phyloP scores from a whole-genome alignment of 345 rosid genomes.

The Eucalyptus rudis region DNA sequence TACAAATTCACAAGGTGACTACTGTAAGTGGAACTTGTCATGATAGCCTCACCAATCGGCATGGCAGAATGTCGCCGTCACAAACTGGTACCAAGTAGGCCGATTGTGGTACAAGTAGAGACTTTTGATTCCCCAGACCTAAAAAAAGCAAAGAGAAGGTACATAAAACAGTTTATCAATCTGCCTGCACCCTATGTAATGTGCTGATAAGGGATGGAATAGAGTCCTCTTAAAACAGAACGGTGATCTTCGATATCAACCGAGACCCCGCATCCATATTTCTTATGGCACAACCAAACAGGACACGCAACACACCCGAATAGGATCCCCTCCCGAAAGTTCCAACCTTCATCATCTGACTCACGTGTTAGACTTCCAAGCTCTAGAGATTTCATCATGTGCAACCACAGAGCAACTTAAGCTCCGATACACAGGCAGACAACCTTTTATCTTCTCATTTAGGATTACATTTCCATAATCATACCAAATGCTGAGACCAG shows the following conservation, averaged over 20 bases:
- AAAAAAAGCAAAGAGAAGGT: not conserved
- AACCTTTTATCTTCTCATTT: not conserved
- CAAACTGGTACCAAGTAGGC: constrained; percentile 88
- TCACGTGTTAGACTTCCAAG: not conserved
- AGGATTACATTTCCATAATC: not conserved
- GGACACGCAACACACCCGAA: not conserved
- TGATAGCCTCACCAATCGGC: constrained; percentile 68
- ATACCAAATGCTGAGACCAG: not conserved
- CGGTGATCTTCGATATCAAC: accelerated
- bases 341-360: not conserved
- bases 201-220: not conserved
- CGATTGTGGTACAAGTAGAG: constrained; percentile 66
- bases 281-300: not conserved
- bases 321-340: not conserved
- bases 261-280: not conserved
- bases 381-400: not conserved
- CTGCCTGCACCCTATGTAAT: not conserved
- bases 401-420: not conserved
- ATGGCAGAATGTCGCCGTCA: constrained; percentile 89
- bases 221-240: not conserved
- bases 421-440: not conserved
- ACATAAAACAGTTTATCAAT: not conserved
- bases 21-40: not conserved
- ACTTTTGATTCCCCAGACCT: constrained; percentile 52
- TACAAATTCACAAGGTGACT: not conserved